Conservation (phyloP, 805 yeast genomes). For the Metschnikowia bowlesiae region DNA sequence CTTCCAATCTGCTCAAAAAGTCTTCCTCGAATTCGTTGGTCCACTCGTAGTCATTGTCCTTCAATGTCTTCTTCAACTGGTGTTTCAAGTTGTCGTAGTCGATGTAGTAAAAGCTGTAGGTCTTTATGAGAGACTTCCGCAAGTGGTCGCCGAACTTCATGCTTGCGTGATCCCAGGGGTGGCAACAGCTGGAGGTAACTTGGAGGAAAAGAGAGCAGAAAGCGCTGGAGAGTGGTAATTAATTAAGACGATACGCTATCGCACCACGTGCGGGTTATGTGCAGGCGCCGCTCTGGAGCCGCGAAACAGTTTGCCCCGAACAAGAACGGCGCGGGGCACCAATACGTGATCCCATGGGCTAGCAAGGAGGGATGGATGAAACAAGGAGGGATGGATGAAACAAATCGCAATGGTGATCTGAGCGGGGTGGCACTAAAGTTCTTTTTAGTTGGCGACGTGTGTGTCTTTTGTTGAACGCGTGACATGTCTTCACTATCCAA, state of each 20-base stretch:
- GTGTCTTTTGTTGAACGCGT: too few species aligned
- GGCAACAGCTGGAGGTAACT: neutral
- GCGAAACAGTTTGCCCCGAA: slow-evolving; percentile 68
- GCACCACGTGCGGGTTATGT: slow-evolving; percentile 4
- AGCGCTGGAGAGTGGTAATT: neutral
- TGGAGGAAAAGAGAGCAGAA: neutral
- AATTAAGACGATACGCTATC: neutral
- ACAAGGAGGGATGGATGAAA: too few species aligned
- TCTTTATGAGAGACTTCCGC: slow-evolving; percentile 82
- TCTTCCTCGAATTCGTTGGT: slow-evolving; percentile 72
- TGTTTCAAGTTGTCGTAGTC: slow-evolving; percentile 88
- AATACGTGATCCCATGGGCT: too few species aligned
- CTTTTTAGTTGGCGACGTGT: too few species aligned
- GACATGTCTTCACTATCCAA: too few species aligned
- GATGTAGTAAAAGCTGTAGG: slow-evolving; percentile 86
- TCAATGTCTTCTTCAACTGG: slow-evolving; percentile 65
- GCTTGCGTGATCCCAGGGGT: neutral
- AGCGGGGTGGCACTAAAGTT: too few species aligned
- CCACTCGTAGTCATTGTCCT: slow-evolving; percentile 61
- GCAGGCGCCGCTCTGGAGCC: neutral
- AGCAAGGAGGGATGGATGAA: too few species aligned
- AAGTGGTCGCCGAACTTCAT: slow-evolving; percentile 98
- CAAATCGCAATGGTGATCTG: too few species aligned
- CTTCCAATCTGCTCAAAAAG: slow-evolving; percentile 69
- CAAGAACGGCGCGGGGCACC: slow-evolving; percentile 59